Percentiles rank a stretch among this genome's conserved stretches.
Evolutionary conservation across 2,329 filamentous ascomycete species (phyloP).

Genomic region (Massarina eburnea): DNA sequence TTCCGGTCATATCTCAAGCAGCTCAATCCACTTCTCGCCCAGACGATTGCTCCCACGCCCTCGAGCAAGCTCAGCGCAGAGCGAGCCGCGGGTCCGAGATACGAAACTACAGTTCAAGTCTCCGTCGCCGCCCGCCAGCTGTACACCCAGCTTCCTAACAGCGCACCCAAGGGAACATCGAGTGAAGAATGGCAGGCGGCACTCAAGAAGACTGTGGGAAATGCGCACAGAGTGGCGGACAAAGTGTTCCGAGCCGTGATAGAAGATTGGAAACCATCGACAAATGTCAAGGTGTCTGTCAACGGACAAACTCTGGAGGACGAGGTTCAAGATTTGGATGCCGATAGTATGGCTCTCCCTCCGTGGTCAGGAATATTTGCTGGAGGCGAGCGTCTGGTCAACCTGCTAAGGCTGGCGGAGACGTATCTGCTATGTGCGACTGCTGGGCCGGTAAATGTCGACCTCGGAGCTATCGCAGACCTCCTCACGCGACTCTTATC

Average conservation of each 20-base stretch:
- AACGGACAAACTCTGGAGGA: conserved; percentile 33
- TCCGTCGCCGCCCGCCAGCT: conserved; percentile 64
- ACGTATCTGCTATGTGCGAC: conserved; percentile 67
- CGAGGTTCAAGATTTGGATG: conserved; percentile 42
- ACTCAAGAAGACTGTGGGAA: conserved; percentile 62
- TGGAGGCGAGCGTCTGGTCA: conserved; percentile 69
- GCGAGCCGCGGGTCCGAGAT: conserved; percentile 33
- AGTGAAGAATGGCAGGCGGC: conserved; percentile 77
- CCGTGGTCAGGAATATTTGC: conserved; percentile 74
- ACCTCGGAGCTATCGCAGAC: conserved; percentile 68
- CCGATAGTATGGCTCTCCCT: conserved; percentile 57
- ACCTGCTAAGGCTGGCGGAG: conserved; percentile 66
- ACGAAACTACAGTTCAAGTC: conserved; percentile 54
- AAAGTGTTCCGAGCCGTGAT: conserved; percentile 75
- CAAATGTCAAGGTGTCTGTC: conserved; percentile 40
- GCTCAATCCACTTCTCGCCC: conserved; percentile 62
- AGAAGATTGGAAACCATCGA: conserved; percentile 77
- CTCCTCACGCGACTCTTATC: conserved; percentile 70
- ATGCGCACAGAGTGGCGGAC: conserved; percentile 72
- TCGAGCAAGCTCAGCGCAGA: conserved; percentile 38
- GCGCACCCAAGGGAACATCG: conserved; percentile 75
- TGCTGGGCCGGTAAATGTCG: conserved; percentile 65
- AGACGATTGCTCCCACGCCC: conserved; percentile 66
- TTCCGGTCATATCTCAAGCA: conserved; percentile 75
- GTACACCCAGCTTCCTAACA: conserved; percentile 72